Conservation (phyloP, 2,329 filamentous ascomycete genomes). For the Malbranchea zuffiana region DNA sequence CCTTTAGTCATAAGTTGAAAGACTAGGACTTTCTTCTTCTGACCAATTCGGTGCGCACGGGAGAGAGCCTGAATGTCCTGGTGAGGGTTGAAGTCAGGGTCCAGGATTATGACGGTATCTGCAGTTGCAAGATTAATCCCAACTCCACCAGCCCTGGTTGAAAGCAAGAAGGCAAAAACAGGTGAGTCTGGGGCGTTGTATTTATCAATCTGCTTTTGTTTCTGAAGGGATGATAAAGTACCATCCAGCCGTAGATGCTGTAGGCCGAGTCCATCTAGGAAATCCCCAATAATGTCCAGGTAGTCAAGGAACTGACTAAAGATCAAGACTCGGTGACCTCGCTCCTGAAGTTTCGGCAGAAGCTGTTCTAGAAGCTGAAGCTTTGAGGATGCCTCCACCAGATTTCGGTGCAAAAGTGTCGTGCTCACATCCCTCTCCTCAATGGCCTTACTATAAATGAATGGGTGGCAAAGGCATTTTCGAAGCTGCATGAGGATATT, state of each 20-base stretch:
- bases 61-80: slow-evolving; percentile 95
- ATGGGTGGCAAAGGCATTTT: slow-evolving; percentile 91
- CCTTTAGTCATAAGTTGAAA: slow-evolving; percentile 88
- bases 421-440: slow-evolving; percentile 64
- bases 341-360: slow-evolving; percentile 73
- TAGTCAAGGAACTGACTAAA: slow-evolving; percentile 91
- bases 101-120: slow-evolving; percentile 94
- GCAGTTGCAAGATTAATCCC: slow-evolving; percentile 96
- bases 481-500: slow-evolving; percentile 93
- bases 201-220: slow-evolving; percentile 86
- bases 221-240: slow-evolving; percentile 66
- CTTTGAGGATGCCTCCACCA: slow-evolving; percentile 87
- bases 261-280: slow-evolving; percentile 64
- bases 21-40: slow-evolving; percentile 89
- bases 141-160: slow-evolving; percentile 87
- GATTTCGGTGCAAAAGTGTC: slow-evolving; percentile 58
- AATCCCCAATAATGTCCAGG: slow-evolving; percentile 85
- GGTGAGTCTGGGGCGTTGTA: slow-evolving; percentile 78
- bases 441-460: slow-evolving; percentile 81
- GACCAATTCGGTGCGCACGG: slow-evolving; percentile 88
- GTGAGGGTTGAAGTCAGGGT: slow-evolving; percentile 95
- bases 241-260: slow-evolving; percentile 76
- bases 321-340: slow-evolving; percentile 81
- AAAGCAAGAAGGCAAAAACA: slow-evolving; percentile 83
- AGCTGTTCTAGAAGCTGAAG: slow-evolving; percentile 73